A percentile compares a stretch with the other conserved stretches of the same genome.
Evolutionary conservation across 257 asterid genomes (phyloP).

Genomic region (Salvia splendens): DNA sequence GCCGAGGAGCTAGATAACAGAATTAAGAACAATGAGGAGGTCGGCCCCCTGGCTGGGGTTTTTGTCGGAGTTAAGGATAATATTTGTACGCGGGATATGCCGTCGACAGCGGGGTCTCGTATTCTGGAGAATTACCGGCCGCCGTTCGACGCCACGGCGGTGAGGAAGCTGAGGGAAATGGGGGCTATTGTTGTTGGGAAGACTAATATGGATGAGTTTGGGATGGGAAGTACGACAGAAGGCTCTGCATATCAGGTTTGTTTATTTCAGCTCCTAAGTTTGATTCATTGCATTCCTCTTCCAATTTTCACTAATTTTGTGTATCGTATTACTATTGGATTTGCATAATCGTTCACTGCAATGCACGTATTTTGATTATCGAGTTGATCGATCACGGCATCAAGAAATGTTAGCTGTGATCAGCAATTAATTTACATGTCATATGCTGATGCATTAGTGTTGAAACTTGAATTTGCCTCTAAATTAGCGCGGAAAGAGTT

Average conservation of each 20-base stretch:
- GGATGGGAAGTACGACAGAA: conserved; percentile 98
- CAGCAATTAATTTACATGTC: not conserved
- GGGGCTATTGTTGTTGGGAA: conserved; percentile 90
- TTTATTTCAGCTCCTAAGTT: not conserved
- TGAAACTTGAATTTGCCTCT: not conserved
- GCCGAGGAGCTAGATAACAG: conserved; percentile 69
- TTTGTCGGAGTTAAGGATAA: conserved; percentile 88
- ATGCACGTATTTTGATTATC: not conserved
- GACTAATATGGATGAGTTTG: conserved; percentile 98
- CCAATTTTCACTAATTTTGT: not conserved
- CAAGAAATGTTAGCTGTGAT: not conserved
- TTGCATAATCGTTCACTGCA: not conserved
- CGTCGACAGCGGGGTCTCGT: conserved; percentile 90
- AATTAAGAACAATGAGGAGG: conserved; percentile 56
- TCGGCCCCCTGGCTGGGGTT: conserved; percentile 89
- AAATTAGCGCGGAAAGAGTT: not conserved
- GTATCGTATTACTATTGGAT: not conserved
- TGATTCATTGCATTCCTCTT: not conserved
- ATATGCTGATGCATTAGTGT: not conserved
- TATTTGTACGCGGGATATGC: conserved; percentile 84
- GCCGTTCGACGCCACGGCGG: conserved; percentile 89
- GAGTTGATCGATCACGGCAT: not conserved
- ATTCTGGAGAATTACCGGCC: conserved; percentile 77
- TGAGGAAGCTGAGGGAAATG: conserved; percentile 69
- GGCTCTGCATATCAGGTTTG: conserved; percentile 82